Evolutionary conservation across 257 asterid species (phyloP).

Genomic region (Thymus mandschuricus): DNA sequence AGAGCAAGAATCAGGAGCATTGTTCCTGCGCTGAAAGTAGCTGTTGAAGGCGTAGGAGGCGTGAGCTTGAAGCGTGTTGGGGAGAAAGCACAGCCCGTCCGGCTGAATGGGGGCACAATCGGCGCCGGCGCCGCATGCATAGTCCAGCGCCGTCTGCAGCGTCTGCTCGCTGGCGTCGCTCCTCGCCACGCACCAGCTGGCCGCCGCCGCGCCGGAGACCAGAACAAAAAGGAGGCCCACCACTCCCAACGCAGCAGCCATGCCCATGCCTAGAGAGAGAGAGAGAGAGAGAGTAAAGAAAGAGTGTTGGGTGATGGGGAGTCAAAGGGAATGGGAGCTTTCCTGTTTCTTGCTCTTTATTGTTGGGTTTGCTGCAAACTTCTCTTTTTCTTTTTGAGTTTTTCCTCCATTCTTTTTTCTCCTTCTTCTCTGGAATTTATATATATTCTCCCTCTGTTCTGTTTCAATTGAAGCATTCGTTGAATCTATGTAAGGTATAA

Average conservation of each 20-base stretch:
- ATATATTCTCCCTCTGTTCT: not conserved
- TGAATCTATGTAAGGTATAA: too few relatives aligned
- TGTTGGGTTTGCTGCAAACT: slow-evolving; percentile 14
- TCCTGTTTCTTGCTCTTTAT: slow-evolving; percentile 26
- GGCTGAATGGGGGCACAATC: slow-evolving; percentile 74
- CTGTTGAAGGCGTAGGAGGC: slow-evolving; percentile 93
- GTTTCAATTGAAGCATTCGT: too few relatives aligned
- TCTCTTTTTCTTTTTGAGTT: not conserved
- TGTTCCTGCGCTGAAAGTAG: slow-evolving; percentile 65
- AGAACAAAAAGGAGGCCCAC: slow-evolving; percentile 28
- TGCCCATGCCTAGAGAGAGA: not conserved
- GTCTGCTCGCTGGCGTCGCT: slow-evolving; percentile 71
- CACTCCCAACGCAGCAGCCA: slow-evolving; percentile 33
- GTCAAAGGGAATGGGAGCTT: slow-evolving; percentile 31
- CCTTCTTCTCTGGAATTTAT: not conserved
- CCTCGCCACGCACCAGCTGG: slow-evolving; percentile 88
- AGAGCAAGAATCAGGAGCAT: slow-evolving; percentile 74
- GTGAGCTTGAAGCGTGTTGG: slow-evolving; percentile 80
- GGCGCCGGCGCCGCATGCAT: slow-evolving; percentile 81
- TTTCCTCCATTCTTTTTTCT: not conserved
- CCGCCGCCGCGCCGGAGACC: slow-evolving; percentile 34
- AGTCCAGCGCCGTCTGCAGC: slow-evolving; percentile 68
- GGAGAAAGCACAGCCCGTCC: slow-evolving; percentile 74
- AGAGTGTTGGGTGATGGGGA: not conserved
- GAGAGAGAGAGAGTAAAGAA: slow-evolving; percentile 5